Percentiles rank a stretch among this genome's conserved stretches.
These are phyloP conservation scores for Stramenopiles sp. DNA, from an alignment of 352 stramenopile genomes.

Conservation along the genomic window DNA sequence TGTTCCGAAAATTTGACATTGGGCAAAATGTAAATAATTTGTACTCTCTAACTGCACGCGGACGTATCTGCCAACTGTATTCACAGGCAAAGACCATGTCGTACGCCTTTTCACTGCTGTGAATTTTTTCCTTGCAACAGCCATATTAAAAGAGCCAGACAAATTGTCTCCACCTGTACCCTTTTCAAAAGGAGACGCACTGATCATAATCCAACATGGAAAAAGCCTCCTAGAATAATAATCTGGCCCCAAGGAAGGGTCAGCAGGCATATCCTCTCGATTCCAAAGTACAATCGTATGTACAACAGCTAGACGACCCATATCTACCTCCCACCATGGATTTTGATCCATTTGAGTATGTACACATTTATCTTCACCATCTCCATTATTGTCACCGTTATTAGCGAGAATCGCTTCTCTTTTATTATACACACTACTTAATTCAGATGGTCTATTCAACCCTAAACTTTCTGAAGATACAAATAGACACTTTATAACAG, in stretches of 20 bases:
- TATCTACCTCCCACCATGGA: conserved; percentile 75
- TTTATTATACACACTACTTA: conserved; percentile 71
- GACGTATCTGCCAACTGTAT: conserved; percentile 45
- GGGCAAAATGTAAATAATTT: conserved; percentile 65
- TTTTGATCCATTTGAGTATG: conserved; percentile 70
- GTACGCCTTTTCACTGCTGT: conserved; percentile 43
- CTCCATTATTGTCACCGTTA: conserved; percentile 44
- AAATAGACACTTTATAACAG: conserved; percentile 49
- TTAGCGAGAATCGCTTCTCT: conserved; percentile 49
- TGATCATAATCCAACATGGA: conserved; percentile 74
- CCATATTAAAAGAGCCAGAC: conserved; percentile 49
- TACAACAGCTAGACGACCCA: conserved; percentile 47
- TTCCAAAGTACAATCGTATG: conserved; percentile 62
- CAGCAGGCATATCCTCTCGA: conserved; percentile 53
- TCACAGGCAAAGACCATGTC: conserved; percentile 58
- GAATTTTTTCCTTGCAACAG: conserved; percentile 50
- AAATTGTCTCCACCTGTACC: conserved; percentile 49
- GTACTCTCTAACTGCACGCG: conserved; percentile 61
- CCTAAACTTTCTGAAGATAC: conserved; percentile 65
- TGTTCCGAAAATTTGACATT: conserved; percentile 70
- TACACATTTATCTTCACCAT: conserved; percentile 40
- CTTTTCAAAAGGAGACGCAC: conserved; percentile 54
- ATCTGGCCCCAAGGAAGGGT: conserved; percentile 38
- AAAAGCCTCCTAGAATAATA: conserved; percentile 58
- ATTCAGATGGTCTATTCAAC: conserved; percentile 36